Conservation (phyloP, 1,139 yeast genomes). For the Sugiyamaella pinicola region DNA sequence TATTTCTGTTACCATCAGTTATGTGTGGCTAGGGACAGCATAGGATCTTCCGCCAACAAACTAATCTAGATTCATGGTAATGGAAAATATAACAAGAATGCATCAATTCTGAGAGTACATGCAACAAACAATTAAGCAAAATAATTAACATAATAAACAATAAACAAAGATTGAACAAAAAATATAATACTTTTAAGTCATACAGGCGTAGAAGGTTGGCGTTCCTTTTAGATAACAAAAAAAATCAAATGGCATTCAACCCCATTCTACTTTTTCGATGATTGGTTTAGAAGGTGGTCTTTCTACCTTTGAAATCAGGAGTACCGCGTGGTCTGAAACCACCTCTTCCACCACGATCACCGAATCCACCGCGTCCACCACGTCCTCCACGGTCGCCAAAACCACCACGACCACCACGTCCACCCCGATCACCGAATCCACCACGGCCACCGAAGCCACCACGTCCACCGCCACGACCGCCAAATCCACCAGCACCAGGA, state of each 20-base stretch:
- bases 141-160: slow-evolving; percentile 12
- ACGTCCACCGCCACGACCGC: slow-evolving; percentile 47
- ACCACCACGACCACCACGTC: slow-evolving; percentile 36
- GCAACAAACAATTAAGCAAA: slow-evolving; percentile 10
- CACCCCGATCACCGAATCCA: slow-evolving; percentile 34
- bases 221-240: too few species aligned
- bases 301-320: slow-evolving; percentile 43
- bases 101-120: slow-evolving; percentile 19
- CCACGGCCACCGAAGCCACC: slow-evolving; percentile 41
- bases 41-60: background rate
- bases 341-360: slow-evolving; percentile 39
- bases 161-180: slow-evolving; percentile 9
- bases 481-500: slow-evolving; percentile 49
- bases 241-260: too few species aligned
- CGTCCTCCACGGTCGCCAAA: slow-evolving; percentile 40
- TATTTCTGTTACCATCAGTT: too few species aligned
- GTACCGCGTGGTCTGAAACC: slow-evolving; percentile 26
- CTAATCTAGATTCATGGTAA: slow-evolving; percentile 9
- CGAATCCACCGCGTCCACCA: slow-evolving; percentile 41
- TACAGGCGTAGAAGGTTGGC: slow-evolving; percentile 5
- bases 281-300: slow-evolving; percentile 38
- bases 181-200: slow-evolving; percentile 18
- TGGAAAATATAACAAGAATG: slow-evolving; percentile 4
- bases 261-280: background rate
- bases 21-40: too few species aligned